Conservation (phyloP, 1,284 basidiomycete species). For the Boletellus deceptivus region DNA sequence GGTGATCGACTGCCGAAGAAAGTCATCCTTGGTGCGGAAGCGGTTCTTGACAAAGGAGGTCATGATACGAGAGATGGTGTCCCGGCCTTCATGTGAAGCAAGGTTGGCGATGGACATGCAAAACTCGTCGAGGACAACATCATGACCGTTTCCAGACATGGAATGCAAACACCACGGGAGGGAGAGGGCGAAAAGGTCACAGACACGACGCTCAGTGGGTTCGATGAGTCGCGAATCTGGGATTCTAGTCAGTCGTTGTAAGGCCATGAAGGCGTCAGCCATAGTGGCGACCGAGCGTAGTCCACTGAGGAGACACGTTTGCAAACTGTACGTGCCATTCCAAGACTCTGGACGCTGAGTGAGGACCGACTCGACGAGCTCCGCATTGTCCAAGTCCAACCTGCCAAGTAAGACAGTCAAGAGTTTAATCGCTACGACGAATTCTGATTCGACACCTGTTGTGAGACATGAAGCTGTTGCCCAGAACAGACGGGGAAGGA, state of each 20-base stretch:
- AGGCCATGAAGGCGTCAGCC: slow-evolving; percentile 64
- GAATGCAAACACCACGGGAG: slow-evolving; percentile 90
- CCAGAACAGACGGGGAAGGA: slow-evolving; percentile 89
- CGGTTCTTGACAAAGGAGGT: slow-evolving; percentile 84
- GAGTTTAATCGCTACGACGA: slow-evolving; percentile 66
- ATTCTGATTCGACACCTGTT: slow-evolving; percentile 84
- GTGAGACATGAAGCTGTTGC: slow-evolving; percentile 78
- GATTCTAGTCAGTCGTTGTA: slow-evolving; percentile 66
- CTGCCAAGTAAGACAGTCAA: slow-evolving; percentile 70
- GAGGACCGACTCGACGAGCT: slow-evolving; percentile 61
- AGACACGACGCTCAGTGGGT: slow-evolving; percentile 66
- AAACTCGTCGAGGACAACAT: slow-evolving; percentile 65
- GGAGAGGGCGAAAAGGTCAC: slow-evolving; percentile 80
- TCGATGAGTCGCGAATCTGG: slow-evolving; percentile 73
- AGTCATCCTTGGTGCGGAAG: slow-evolving; percentile 92
- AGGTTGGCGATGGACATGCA: slow-evolving; percentile 74
- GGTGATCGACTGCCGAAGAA: slow-evolving; percentile 85
- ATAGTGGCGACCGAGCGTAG: slow-evolving; percentile 79
- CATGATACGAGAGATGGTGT: slow-evolving; percentile 83
- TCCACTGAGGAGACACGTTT: slow-evolving; percentile 76
- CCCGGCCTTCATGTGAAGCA: slow-evolving; percentile 69
- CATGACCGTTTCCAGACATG: slow-evolving; percentile 65
- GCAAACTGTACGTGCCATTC: slow-evolving; percentile 67
- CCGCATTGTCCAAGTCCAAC: slow-evolving; percentile 70
- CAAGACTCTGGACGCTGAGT: slow-evolving; percentile 73